phyloP scores from a whole-genome alignment of 2,329 filamentous ascomycete species.

The Chalaropsis ovoidea region DNA sequence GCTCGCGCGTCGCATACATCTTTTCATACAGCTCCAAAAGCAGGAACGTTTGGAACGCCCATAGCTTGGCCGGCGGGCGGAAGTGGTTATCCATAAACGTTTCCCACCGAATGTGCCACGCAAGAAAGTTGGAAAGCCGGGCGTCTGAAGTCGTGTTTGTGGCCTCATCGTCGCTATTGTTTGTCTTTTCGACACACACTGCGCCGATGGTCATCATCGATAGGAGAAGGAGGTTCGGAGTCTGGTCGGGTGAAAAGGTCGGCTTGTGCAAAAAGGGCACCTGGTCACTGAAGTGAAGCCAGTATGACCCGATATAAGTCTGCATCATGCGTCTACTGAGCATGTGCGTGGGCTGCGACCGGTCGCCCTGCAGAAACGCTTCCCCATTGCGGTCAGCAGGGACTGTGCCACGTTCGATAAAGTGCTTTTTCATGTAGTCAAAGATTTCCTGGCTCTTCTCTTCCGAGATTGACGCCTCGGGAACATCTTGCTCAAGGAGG shows the following conservation, averaged over 20 bases:
- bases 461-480: slow-evolving; percentile 72
- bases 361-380: slow-evolving; percentile 57
- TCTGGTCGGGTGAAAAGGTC: slow-evolving; percentile 80
- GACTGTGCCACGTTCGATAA: slow-evolving; percentile 67
- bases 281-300: slow-evolving; percentile 89
- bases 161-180: slow-evolving; percentile 61
- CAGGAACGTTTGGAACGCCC: slow-evolving; percentile 87
- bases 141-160: slow-evolving; percentile 51
- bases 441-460: slow-evolving; percentile 77
- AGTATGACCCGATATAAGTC: slow-evolving; percentile 84
- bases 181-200: slow-evolving; percentile 72
- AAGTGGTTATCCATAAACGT: slow-evolving; percentile 89
- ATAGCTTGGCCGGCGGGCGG: slow-evolving; percentile 82
- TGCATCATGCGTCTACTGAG: slow-evolving; percentile 93
- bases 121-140: slow-evolving; percentile 77
- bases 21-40: slow-evolving; percentile 93
- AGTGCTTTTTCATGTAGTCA: slow-evolving; percentile 68
- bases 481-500: slow-evolving; percentile 67
- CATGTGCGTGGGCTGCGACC: slow-evolving; percentile 53
- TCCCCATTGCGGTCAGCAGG: slow-evolving; percentile 22
- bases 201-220: slow-evolving; percentile 89
- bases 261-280: slow-evolving; percentile 90
- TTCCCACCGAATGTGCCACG: slow-evolving; percentile 90
- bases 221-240: slow-evolving; percentile 72
- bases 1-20: slow-evolving; percentile 83